phyloP scores from a whole-genome alignment of 1,284 basidiomycete genomes.

The Ganoderma leucocontextum region DNA sequence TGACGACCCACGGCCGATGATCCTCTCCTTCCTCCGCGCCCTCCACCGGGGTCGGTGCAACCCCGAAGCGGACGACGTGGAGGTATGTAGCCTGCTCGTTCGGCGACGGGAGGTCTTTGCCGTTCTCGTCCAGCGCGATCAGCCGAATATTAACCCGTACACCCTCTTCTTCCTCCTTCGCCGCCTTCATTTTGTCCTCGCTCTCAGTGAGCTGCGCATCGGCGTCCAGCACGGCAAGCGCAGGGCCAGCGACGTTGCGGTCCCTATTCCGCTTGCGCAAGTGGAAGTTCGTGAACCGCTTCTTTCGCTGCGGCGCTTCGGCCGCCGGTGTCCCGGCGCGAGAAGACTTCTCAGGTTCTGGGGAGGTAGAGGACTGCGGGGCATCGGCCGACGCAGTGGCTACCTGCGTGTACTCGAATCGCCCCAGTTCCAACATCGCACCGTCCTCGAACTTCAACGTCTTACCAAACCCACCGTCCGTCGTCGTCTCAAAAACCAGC shows the following conservation, averaged over 20 bases:
- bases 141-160: conserved; percentile 80
- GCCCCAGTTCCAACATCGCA: conserved; percentile 74
- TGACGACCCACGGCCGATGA: conserved; percentile 83
- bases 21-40: conserved; percentile 46
- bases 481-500: conserved; percentile 76
- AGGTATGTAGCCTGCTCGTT: conserved; percentile 91
- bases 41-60: conserved; percentile 39
- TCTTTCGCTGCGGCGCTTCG: conserved; percentile 42
- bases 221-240: conserved; percentile 78
- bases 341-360: conserved; percentile 35
- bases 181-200: conserved; percentile 51
- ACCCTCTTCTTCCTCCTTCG: conserved; percentile 64
- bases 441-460: conserved; percentile 77
- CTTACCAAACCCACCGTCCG: conserved; percentile 84
- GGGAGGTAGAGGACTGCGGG: conserved; percentile 17
- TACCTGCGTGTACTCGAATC: conserved; percentile 58
- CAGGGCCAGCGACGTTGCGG: conserved; percentile 70
- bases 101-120: conserved; percentile 64
- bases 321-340: conserved; percentile 31
- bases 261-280: conserved; percentile 62
- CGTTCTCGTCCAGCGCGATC: conserved; percentile 78
- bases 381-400: conserved; percentile 30
- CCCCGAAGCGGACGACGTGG: conserved; percentile 80
- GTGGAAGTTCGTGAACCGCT: conserved; percentile 71
- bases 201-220: conserved; percentile 46